Evolutionary conservation across 2,329 filamentous ascomycete species (phyloP), one percentile per base, ranked within the genome.

Genomic region (Botrytis hyacinthi): DNA sequence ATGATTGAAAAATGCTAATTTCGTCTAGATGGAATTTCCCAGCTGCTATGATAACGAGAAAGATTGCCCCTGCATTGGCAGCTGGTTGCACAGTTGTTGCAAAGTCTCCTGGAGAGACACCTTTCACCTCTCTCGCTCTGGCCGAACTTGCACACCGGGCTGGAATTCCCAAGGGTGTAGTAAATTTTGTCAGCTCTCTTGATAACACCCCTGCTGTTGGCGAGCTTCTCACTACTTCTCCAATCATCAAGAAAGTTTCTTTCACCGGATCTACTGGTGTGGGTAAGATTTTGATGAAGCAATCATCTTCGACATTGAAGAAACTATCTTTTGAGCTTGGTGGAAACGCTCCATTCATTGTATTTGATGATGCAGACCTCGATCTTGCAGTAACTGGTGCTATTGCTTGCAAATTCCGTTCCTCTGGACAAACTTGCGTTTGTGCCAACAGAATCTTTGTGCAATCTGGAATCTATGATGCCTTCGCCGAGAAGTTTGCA

Each of bases 61-160:
- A 92, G 82, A 86, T 90, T 69, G 90, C 88, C 2, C 89, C 93
- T 2, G 93, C 92, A 14, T 86, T 98, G 73, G 96, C 96, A 29
- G 95, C 94, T n/a, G 96, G 96, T 74, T 98, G 95, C 84, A 97
- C 95, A 0, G 93, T 97, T 3, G 95, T 98, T 2, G 91, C 91
- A 79, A 99, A 99, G 83, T 92, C 94, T 26, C 95, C 95, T 1
- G 91, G 91, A 67, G 95, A 98, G 85, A 98, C 96, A 1, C 96
- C 95, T 0, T 96, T 95, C 81, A 97, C 95, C 37, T 90, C 94
- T 0, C 90, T 97, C 54, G 95, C 95, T 1, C 83, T 98, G 32
- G 93, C 93, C 1, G 95, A 97, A 83, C 88, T 98, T 57, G 93
- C 92, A 16, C 89, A 93, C 80, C 90, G 95, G 26, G 95, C 95